A percentile compares a stretch with the other conserved stretches of the same genome.
Evolutionary conservation across 768 basidiomycete species (phyloP).

Genomic region (Naganishia vishniacii): DNA sequence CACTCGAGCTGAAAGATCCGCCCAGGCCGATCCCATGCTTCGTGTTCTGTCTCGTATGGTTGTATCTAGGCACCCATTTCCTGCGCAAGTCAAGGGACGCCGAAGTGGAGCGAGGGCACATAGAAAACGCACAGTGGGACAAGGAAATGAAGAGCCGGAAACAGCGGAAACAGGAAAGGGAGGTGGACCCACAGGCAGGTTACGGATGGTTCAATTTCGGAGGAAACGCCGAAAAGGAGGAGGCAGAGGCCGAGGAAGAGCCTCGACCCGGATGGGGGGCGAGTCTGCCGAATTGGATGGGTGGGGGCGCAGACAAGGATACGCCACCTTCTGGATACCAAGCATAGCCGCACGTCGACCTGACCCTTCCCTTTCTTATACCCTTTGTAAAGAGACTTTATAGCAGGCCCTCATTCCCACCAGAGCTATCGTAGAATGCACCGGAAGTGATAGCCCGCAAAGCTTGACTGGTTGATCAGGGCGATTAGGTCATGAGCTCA

Average conservation of each 20-base stretch:
- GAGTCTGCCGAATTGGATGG: background rate
- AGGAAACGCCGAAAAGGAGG: background rate
- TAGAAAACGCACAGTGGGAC: background rate
- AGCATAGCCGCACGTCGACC: too few species aligned
- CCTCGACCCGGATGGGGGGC: background rate
- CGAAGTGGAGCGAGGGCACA: background rate
- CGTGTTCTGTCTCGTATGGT: background rate
- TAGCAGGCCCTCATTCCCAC: too few species aligned
- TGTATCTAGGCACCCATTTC: background rate
- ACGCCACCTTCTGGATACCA: too few species aligned
- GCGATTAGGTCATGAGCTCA: too few species aligned
- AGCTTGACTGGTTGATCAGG: too few species aligned
- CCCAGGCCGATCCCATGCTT: background rate
- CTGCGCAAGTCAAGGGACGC: background rate
- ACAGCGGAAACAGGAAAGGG: background rate
- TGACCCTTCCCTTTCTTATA: too few species aligned
- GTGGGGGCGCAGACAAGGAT: too few species aligned
- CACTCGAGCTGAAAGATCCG: background rate
- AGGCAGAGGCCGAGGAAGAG: background rate
- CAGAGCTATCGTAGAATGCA: too few species aligned
- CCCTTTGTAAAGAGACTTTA: too few species aligned
- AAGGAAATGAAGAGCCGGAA: background rate
- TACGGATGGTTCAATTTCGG: conserved; percentile 1
- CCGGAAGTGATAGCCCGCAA: too few species aligned
- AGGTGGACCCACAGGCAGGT: background rate